Evolutionary conservation across 257 asterid genomes (phyloP).

Genomic region (Solanum sitiens): DNA sequence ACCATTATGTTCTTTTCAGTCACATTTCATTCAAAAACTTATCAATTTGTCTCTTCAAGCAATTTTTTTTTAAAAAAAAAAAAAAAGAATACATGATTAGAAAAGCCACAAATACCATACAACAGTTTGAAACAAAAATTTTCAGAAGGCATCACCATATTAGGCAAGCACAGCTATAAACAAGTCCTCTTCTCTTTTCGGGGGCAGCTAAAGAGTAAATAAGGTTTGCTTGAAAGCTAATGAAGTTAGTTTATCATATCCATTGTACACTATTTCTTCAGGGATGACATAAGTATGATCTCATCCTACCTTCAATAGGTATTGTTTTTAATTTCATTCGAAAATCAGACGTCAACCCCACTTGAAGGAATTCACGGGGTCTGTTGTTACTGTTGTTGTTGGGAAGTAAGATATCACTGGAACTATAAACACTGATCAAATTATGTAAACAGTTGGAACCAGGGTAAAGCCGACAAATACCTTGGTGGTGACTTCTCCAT

Average conservation of each 20-base stretch:
- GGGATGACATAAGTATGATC: background rate
- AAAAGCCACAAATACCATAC: background rate
- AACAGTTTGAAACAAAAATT: background rate
- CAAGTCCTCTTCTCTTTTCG: background rate
- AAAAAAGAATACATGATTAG: no score
- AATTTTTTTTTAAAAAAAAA: background rate
- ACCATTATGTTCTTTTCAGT: background rate
- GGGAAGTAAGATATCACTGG: background rate
- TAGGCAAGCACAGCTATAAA: background rate
- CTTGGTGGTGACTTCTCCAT: constrained; percentile 62
- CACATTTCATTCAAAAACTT: background rate
- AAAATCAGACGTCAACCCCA: background rate
- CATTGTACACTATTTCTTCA: background rate
- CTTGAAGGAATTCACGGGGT: background rate
- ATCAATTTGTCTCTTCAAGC: background rate
- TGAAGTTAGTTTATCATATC: background rate
- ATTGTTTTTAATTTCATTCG: background rate
- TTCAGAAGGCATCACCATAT: background rate
- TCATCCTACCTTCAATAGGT: background rate
- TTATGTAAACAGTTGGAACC: background rate
- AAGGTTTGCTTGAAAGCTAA: background rate
- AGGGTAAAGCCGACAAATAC: constrained; percentile 21
- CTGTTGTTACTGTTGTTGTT: background rate
- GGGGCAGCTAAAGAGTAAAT: background rate
- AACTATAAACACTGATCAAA: background rate